Percentiles rank a stretch among this genome's conserved stretches.
phyloP scores from a whole-genome alignment of 129 eudicot genomes.

The Artemisia argyi region DNA sequence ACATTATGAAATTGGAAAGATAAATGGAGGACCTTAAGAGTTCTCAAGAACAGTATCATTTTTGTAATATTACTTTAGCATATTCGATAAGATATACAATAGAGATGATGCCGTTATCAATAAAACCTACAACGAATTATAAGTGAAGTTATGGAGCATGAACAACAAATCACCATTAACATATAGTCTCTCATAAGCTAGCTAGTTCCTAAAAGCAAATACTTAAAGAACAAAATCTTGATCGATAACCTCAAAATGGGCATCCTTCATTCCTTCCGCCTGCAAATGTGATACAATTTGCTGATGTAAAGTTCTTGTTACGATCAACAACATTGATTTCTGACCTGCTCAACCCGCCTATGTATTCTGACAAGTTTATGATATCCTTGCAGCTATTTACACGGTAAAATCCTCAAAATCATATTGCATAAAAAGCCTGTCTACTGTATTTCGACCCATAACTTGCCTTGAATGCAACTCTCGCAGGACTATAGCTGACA shows the following conservation, averaged over 20 bases:
- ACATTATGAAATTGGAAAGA: not conserved
- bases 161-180: slow-evolving; percentile 35
- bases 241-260: slow-evolving; percentile 18
- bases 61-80: slow-evolving; percentile 20
- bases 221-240: slow-evolving; percentile 24
- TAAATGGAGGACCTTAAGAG: slow-evolving; percentile 1
- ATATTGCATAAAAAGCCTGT: slow-evolving; percentile 77
- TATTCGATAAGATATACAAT: slow-evolving; percentile 33
- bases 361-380: not conserved
- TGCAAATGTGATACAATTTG: slow-evolving; percentile 18
- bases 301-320: slow-evolving; percentile 9
- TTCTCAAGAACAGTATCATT: slow-evolving; percentile 14
- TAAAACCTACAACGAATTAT: slow-evolving; percentile 24
- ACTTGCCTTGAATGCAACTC: slow-evolving; percentile 55
- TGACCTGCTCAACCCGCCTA: slow-evolving; percentile 14
- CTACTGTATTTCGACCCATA: slow-evolving; percentile 53
- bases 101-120: slow-evolving; percentile 25
- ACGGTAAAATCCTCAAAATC: slow-evolving; percentile 51
- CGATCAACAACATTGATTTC: slow-evolving; percentile 14
- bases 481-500: slow-evolving; percentile 59
- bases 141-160: slow-evolving; percentile 9
- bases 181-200: slow-evolving; percentile 17
- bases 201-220: slow-evolving; percentile 17
- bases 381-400: slow-evolving; percentile 26
- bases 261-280: slow-evolving; percentile 13